These are phyloP conservation scores for Fusarium neocosmosporiellum DNA, from an alignment of 2,329 filamentous ascomycete species.

Conservation along the genomic window DNA sequence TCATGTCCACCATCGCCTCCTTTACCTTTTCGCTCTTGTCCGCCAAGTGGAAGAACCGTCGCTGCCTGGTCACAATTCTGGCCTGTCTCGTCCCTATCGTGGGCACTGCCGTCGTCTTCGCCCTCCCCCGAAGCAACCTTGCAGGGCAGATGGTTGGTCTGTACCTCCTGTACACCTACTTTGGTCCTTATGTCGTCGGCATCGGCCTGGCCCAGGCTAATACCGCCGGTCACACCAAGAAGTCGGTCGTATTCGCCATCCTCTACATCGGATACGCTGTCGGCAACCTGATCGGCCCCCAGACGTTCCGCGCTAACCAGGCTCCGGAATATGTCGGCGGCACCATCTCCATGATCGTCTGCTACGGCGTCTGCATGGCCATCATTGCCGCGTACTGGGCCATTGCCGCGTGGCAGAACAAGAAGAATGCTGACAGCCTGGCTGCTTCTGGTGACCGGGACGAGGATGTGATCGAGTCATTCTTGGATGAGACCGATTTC, in stretches of 20 bases:
- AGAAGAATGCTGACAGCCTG: not conserved
- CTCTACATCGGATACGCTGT: constrained; percentile 56
- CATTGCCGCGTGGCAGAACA: constrained; percentile 7
- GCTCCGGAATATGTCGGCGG: constrained; percentile 46
- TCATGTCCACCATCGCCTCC: constrained; percentile 17
- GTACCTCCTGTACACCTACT: constrained; percentile 28
- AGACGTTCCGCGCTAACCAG: constrained; percentile 51
- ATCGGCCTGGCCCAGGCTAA: constrained; percentile 37
- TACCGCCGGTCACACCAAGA: constrained; percentile 51
- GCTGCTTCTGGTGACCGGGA: not conserved
- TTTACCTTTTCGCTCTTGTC: constrained; percentile 3
- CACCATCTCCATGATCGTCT: constrained; percentile 24
- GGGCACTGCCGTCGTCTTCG: constrained; percentile 21
- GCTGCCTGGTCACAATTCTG: constrained; percentile 12
- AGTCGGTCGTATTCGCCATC: constrained; percentile 55
- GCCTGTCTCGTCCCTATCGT: constrained; percentile 20
- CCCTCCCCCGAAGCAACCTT: constrained; percentile 15
- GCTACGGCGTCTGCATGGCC: constrained; percentile 17
- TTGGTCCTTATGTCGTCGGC: constrained; percentile 21
- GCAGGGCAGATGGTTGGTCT: constrained; percentile 26
- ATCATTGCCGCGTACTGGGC: constrained; percentile 7
- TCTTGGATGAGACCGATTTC: constrained; percentile 13
- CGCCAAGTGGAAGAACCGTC: constrained; percentile 9
- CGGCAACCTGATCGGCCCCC: constrained; percentile 53
- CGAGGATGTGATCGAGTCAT: constrained; percentile 5